Evolutionary conservation across 495 filamentous ascomycete species (phyloP), one percentile per base, ranked within the genome.

Genomic region (Trichoderma gamsii): DNA sequence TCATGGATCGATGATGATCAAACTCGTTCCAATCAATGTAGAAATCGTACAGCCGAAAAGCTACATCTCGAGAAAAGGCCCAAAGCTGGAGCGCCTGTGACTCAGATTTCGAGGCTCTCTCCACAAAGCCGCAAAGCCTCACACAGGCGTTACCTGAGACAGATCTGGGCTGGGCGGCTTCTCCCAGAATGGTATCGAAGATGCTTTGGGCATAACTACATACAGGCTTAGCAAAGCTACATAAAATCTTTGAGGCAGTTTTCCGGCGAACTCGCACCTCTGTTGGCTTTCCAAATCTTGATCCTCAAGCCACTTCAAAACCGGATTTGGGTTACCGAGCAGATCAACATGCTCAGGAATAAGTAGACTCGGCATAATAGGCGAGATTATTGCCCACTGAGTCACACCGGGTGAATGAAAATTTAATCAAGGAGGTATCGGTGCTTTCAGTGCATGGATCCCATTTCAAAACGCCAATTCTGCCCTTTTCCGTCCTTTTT

Each of bases 11-110:
- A 32, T 88, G 83, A 68, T 89, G 89, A 44, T 89, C 84, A 70
- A 87, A 85, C 70, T 94, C 89, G 70, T 86, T 92, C 77, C 87
- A 89, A 67, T 87, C 82, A 69, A 96, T 79, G 71, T 87, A 94
- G 64, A 90, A 86, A 16, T 87, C 77, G 73, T 95, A 91, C 4
- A 90, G 74, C 56, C 80, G 78, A 15, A 81, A 71, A 77, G 88
- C 90, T 12, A 82, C 80, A 18, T 74, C 71, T 27, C 85, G 73
- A 16, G 82, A 82, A 38, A 85, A 85, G 12, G 81, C 81, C 73
- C 80, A 81, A 44, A 71, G 67, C 69, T 71, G 73, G 51, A 86
- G 32, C 0, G 68, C 66, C n/a, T 73, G 63, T 35, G 79, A 76
- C 56, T 69, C 67, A 52, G 83, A 84, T 72, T 79, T 82, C 71